Evolutionary conservation across 208 protist species (phyloP).

Genomic region (Leishmania arabica): DNA sequence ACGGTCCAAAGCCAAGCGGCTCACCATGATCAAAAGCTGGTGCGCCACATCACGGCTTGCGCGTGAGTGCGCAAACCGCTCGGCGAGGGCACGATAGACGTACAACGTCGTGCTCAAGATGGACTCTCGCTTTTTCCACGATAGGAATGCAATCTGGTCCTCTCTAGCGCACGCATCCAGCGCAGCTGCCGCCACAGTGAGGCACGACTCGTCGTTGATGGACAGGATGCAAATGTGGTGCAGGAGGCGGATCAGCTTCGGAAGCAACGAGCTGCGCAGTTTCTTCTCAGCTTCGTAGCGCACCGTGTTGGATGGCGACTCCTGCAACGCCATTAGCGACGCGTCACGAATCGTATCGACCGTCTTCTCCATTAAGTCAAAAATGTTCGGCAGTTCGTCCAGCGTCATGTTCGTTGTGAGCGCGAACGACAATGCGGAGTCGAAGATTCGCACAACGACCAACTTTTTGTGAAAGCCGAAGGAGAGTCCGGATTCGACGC

Average conservation of each 20-base stretch:
- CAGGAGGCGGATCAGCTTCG: conserved; percentile 1
- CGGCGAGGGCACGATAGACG: conserved; percentile 28
- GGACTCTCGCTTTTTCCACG: not conserved
- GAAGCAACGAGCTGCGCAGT: not conserved
- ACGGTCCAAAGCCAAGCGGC: conserved; percentile 11
- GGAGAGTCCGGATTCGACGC: not conserved
- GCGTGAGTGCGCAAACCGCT: conserved; percentile 24
- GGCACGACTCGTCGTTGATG: not conserved
- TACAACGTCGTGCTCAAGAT: not conserved
- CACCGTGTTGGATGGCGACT: not conserved
- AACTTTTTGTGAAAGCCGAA: not conserved
- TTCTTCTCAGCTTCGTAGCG: conserved; percentile 5
- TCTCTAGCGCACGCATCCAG: conserved; percentile 8
- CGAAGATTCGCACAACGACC: not conserved
- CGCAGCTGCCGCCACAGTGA: not conserved
- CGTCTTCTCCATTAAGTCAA: not conserved
- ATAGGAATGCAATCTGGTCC: conserved; percentile 1
- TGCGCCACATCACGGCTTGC: conserved; percentile 25
- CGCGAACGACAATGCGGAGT: not conserved
- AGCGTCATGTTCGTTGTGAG: conserved; percentile 4
- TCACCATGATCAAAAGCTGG: conserved; percentile 31
- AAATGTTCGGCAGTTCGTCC: conserved; percentile 1
- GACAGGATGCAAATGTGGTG: conserved; percentile 4
- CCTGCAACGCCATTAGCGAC: not conserved
- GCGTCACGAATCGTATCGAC: not conserved